Base-by-base conservation (phyloP, 179 eudicot genomes). In the Vitellaria paradoxa region DNA sequence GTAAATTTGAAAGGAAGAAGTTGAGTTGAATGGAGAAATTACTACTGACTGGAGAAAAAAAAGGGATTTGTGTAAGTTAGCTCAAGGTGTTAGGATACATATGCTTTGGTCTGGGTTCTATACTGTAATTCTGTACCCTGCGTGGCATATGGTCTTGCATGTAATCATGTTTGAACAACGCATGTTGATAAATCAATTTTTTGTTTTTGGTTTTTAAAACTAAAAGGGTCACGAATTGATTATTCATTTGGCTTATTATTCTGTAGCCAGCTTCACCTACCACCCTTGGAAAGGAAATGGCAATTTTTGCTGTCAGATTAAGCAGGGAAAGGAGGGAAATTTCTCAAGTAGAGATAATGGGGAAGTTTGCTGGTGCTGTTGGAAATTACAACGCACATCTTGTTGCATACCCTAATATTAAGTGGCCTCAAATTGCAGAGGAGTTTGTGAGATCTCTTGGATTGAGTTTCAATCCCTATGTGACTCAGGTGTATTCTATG, bases 261-360 rank as follows among this genome's bases (percentile, higher is more conserved):
- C 50, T 88, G 80, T 85, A 95, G 99, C 90, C 99, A 73, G 99
- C 99, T 81, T 89, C 99, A 68, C 99, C 99, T 42, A 95, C 99
- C 61, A 93, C 99, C 4, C 81, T 91, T 79, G 99, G 97, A 26
- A 93, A 95, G 87, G 99, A 95, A 85, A 89, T 95, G 92, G 85
- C 97, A 53, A 86, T 91, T 60, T 90, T 91, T 87, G 94, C 91
- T 12, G 80, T 86, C 78, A 87, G 99, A 76, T 81, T 95, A 78
- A 88, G 89, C 81, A 83, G 88, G 79, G 95, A 93, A 84, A 81
- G 89, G 74, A 79, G 81, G 42, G 85, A 79, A 49, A 76, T 93
- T 63, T 89, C 96, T 63, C 80, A 86, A 78, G 81, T 86, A 50
- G 87, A 91, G 76, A 78, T 93, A 68, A 80, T 95, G 85, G 99